Conservation (phyloP, 2,329 filamentous ascomycete species). For the Hymenoscyphus fructigenus region DNA sequence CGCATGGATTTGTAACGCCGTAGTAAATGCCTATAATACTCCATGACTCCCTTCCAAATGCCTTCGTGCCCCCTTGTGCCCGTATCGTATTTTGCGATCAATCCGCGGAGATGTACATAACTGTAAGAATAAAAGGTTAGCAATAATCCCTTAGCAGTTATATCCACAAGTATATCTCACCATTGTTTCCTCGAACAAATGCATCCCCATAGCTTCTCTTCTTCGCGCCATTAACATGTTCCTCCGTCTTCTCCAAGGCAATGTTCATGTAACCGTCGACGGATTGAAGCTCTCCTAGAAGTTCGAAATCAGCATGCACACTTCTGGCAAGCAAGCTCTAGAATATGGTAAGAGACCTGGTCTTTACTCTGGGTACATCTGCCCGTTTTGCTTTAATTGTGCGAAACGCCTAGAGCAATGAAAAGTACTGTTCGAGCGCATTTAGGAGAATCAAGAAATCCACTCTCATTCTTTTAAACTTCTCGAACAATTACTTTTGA, state of each 20-base stretch:
- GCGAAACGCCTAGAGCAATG: too few relatives aligned
- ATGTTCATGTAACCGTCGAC: slow-evolving; percentile 99
- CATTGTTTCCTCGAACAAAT: slow-evolving; percentile 95
- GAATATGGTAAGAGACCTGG: too few relatives aligned
- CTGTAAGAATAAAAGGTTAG: slow-evolving; percentile 21
- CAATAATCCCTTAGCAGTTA: neutral
- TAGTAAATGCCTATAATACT: slow-evolving; percentile 14
- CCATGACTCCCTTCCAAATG: slow-evolving; percentile 16
- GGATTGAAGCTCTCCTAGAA: slow-evolving; percentile 83
- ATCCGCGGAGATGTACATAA: slow-evolving; percentile 39
- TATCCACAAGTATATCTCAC: slow-evolving; percentile 46
- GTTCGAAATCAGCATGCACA: slow-evolving; percentile 18
- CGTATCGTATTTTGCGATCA: slow-evolving; percentile 17
- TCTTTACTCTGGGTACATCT: too few relatives aligned
- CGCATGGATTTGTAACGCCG: slow-evolving; percentile 19
- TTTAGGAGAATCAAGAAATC: too few relatives aligned
- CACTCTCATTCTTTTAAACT: too few relatives aligned
- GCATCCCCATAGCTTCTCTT: slow-evolving; percentile 87
- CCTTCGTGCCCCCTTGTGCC: neutral
- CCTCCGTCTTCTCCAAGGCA: slow-evolving; percentile 90
- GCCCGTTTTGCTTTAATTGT: too few relatives aligned
- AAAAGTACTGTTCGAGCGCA: too few relatives aligned
- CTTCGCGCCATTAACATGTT: slow-evolving; percentile 83
- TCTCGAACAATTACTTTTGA: too few relatives aligned
- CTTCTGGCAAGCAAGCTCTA: neutral